A percentile compares a stretch with the other conserved stretches of the same genome.
Evolutionary conservation across 345 rosid species (phyloP).

Genomic region (Aurinia saxatilis): DNA sequence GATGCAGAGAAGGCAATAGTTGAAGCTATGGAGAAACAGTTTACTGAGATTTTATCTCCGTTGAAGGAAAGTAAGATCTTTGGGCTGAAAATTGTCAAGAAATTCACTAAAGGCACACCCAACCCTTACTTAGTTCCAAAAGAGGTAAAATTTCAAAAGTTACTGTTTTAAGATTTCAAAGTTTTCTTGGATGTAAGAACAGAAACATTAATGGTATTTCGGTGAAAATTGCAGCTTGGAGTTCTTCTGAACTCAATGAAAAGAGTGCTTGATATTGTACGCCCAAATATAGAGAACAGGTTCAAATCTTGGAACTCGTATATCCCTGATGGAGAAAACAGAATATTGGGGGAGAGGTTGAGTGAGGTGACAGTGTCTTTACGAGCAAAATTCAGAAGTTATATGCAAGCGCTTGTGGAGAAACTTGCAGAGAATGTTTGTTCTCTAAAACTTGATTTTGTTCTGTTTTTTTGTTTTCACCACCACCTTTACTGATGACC

Average conservation of each 20-base stretch:
- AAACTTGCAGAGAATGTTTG: too few relatives aligned
- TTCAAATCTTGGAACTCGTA: slow-evolving; percentile 77
- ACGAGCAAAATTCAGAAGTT: slow-evolving; percentile 75
- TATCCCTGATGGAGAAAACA: slow-evolving; percentile 53
- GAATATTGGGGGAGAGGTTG: slow-evolving; percentile 69
- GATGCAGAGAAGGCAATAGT: slow-evolving; percentile 77
- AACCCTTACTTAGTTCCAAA: slow-evolving; percentile 61
- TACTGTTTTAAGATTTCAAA: not conserved
- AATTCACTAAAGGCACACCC: slow-evolving; percentile 67
- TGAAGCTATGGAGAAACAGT: slow-evolving; percentile 82
- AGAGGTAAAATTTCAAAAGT: slow-evolving; percentile 77
- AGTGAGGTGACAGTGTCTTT: slow-evolving; percentile 87
- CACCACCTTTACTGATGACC: not conserved
- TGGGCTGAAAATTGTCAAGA: slow-evolving; percentile 79
- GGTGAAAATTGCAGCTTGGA: slow-evolving; percentile 51
- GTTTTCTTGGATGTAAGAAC: not conserved
- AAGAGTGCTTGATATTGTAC: slow-evolving; percentile 70
- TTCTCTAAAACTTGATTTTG: too few relatives aligned
- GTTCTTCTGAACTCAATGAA: slow-evolving; percentile 86
- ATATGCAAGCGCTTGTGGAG: slow-evolving; percentile 83
- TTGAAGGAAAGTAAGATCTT: slow-evolving; percentile 78
- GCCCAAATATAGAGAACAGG: slow-evolving; percentile 64
- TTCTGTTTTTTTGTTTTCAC: not conserved
- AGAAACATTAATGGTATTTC: not conserved
- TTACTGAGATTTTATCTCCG: slow-evolving; percentile 74